A percentile compares a stretch with the other conserved stretches of the same genome.
phyloP scores from a whole-genome alignment of 1,284 basidiomycete genomes.

The Microbotryum silenes-acaulis region DNA sequence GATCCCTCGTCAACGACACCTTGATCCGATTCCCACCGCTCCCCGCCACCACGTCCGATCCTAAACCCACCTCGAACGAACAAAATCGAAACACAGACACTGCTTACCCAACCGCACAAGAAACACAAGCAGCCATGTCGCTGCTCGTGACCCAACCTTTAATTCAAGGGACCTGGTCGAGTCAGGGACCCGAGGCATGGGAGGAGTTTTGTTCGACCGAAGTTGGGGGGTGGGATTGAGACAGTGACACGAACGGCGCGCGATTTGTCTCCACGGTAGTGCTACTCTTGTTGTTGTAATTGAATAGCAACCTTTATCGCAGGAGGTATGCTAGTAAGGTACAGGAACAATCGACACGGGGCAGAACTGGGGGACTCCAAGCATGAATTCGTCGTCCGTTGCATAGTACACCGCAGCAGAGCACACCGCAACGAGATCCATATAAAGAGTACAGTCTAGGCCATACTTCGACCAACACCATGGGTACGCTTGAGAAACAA shows the following conservation, averaged over 20 bases:
- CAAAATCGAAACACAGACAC: neutral
- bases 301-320: too few relatives aligned
- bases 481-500: too few relatives aligned
- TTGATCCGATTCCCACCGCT: conserved; percentile 17
- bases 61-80: neutral
- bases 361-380: too few relatives aligned
- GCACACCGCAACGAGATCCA: too few relatives aligned
- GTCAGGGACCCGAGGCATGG: conserved; percentile 22
- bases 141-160: conserved; percentile 27
- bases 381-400: too few relatives aligned
- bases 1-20: conserved; percentile 17
- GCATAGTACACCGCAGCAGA: too few relatives aligned
- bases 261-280: too few relatives aligned
- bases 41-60: neutral
- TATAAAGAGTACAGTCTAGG: too few relatives aligned
- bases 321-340: too few relatives aligned
- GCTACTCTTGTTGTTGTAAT: neutral
- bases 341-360: too few relatives aligned
- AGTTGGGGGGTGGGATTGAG: conserved; percentile 22
- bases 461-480: too few relatives aligned
- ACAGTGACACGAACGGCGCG: too few relatives aligned
- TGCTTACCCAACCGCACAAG: conserved; percentile 15
- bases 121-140: conserved; percentile 18
- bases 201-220: conserved; percentile 26
- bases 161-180: conserved; percentile 13